phyloP scores from a whole-genome alignment of 2,329 filamentous ascomycete genomes.

The Pyricularia pennisetigena region DNA sequence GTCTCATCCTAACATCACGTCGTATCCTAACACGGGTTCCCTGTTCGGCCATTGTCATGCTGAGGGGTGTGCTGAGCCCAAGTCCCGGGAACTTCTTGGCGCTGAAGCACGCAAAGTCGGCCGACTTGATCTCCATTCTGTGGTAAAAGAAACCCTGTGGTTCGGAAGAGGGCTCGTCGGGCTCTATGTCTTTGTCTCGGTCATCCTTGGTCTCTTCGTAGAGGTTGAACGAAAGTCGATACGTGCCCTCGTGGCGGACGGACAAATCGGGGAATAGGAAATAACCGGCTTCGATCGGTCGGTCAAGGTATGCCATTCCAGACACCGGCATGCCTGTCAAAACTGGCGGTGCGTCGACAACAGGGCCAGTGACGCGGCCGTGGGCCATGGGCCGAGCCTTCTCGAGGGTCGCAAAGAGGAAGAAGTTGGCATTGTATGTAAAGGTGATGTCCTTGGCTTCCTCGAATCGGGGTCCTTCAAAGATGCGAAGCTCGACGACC shows the following conservation, averaged over 20 bases:
- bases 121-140: constrained; percentile 81
- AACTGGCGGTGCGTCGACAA: constrained; percentile 68
- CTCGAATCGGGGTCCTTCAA: constrained; percentile 57
- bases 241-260: constrained; percentile 89
- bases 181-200: constrained; percentile 60
- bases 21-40: constrained; percentile 93
- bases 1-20: constrained; percentile 50
- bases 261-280: constrained; percentile 97
- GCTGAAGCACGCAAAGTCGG: constrained; percentile 81
- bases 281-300: constrained; percentile 71
- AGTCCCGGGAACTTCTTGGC: constrained; percentile 98
- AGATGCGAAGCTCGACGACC: constrained; percentile 83
- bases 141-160: constrained; percentile 59
- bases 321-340: constrained; percentile 91
- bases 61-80: constrained; percentile 79
- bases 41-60: constrained; percentile 88
- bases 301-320: constrained; percentile 91
- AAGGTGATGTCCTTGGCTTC: constrained; percentile 69
- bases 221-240: constrained; percentile 82
- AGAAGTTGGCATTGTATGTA: constrained; percentile 89
- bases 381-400: constrained; percentile 75
- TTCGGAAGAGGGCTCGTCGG: constrained; percentile 18
- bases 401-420: constrained; percentile 88
- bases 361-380: constrained; percentile 58
- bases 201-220: constrained; percentile 88